Percentiles rank a stretch among this genome's conserved stretches.
Evolutionary conservation across 164 flowering plant genomes (phyloP).

Genomic region (Aristolochia fimbriata): DNA sequence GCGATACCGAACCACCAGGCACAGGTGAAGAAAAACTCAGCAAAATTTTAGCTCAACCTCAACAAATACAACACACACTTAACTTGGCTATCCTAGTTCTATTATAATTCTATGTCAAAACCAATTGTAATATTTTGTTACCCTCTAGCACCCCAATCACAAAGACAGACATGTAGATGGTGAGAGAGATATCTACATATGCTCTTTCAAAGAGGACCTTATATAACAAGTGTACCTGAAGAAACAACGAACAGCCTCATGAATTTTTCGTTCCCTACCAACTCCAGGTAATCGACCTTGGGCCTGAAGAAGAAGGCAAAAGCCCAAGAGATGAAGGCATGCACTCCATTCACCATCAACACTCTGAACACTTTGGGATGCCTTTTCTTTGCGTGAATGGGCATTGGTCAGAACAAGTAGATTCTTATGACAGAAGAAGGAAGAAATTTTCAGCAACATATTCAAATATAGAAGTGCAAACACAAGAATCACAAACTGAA

Average conservation of each 20-base stretch:
- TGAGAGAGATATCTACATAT: no score
- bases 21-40: no score
- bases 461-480: background rate
- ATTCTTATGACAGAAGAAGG: conserved; percentile 24
- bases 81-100: no score
- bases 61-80: no score
- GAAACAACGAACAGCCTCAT: conserved; percentile 84
- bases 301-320: conserved; percentile 73
- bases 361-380: conserved; percentile 45
- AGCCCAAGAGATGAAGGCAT: conserved; percentile 78
- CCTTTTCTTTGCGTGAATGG: conserved; percentile 52
- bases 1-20: no score
- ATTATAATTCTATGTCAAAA: no score
- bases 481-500: background rate
- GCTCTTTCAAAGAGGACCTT: no score
- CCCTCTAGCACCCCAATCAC: no score
- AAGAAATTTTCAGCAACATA: conserved; percentile 2
- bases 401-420: conserved; percentile 49
- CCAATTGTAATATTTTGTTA: no score
- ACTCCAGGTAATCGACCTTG: conserved; percentile 39
- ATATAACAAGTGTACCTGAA: conserved; percentile 46
- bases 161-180: no score
- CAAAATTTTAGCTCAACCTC: no score
- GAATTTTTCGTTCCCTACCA: conserved; percentile 47
- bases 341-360: conserved; percentile 47